Conservation (phyloP, 257 asterid genomes). For the Anisodus acutangulus region DNA sequence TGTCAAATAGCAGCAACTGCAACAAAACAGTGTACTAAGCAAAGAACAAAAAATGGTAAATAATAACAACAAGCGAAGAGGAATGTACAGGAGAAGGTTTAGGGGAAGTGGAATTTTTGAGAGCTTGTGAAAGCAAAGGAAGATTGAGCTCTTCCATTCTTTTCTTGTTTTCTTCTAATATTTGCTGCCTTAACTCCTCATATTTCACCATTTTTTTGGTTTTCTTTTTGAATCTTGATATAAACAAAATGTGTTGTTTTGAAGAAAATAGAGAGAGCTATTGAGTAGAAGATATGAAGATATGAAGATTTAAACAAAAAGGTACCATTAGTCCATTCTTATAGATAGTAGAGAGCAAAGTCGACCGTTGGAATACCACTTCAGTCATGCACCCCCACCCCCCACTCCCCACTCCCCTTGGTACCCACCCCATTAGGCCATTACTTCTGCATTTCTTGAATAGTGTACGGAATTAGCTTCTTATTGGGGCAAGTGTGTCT, state of each 20-base stretch:
- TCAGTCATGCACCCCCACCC: not conserved
- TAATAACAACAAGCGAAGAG: constrained; percentile 6
- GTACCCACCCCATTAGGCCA: not conserved
- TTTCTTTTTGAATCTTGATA: not conserved
- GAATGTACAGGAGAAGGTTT: constrained; percentile 68
- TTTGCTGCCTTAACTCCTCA: constrained; percentile 64
- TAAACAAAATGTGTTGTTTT: not conserved
- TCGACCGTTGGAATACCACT: constrained; percentile 77
- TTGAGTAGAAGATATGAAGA: not conserved
- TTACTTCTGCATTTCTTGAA: not conserved
- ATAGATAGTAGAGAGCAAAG: constrained; percentile 34
- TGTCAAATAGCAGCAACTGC: too few relatives aligned
- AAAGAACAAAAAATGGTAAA: too few relatives aligned
- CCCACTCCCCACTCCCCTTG: too few relatives aligned
- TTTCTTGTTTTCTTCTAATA: constrained; percentile 87
- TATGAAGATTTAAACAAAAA: not conserved
- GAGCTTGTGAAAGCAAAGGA: constrained; percentile 76
- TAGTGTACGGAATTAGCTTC: not conserved
- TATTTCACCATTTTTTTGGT: constrained; percentile 61
- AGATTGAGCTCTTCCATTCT: constrained; percentile 85
- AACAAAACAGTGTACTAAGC: too few relatives aligned
- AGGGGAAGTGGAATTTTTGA: constrained; percentile 61
- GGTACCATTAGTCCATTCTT: not conserved
- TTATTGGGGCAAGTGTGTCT: not conserved
- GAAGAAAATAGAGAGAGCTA: not conserved